A percentile compares a stretch with the other conserved stretches of the same genome.
These are phyloP conservation scores for Phyllosticta paracitricarpa DNA, from an alignment of 2,329 filamentous ascomycete genomes.

Conservation along the genomic window DNA sequence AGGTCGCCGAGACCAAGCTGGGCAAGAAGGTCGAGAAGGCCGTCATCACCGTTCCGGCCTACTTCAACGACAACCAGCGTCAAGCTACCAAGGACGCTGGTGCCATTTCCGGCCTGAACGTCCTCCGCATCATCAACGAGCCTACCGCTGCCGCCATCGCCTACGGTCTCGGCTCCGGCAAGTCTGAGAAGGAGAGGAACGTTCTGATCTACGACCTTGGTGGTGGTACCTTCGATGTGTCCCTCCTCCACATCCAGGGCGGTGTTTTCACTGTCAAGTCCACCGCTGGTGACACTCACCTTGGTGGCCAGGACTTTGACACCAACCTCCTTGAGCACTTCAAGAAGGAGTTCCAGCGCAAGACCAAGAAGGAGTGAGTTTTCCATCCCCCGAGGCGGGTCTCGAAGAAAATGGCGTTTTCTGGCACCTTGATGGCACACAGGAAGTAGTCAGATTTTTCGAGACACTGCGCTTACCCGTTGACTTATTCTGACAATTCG, in stretches of 20 bases:
- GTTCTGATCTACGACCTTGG: constrained; percentile 99
- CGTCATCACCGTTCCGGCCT: constrained; percentile 96
- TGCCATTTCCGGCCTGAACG: constrained; percentile 93
- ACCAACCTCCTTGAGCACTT: constrained; percentile 93
- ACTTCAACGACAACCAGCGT: constrained; percentile 99
- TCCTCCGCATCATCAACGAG: constrained; percentile 99
- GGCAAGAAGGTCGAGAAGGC: constrained; percentile 99
- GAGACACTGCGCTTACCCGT: not conserved
- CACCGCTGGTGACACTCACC: constrained; percentile 92
- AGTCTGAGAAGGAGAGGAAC: constrained; percentile 95
- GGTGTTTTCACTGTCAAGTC: constrained; percentile 99
- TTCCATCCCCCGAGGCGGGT: not conserved
- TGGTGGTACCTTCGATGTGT: constrained; percentile 99
- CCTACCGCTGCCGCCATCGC: constrained; percentile 96
- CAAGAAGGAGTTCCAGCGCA: constrained; percentile 84
- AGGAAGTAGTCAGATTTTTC: not conserved
- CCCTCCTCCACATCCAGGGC: constrained; percentile 95
- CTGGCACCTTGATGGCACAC: not conserved
- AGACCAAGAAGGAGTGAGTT: constrained; percentile 53
- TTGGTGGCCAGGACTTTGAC: constrained; percentile 95
- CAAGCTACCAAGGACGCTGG: constrained; percentile 99
- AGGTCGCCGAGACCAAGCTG: constrained; percentile 95
- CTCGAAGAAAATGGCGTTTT: not conserved
- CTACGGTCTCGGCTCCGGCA: constrained; percentile 92
- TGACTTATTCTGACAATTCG: too few relatives aligned